Base-by-base conservation (phyloP, 768 basidiomycete species). In the Mycena kentingensis region DNA sequence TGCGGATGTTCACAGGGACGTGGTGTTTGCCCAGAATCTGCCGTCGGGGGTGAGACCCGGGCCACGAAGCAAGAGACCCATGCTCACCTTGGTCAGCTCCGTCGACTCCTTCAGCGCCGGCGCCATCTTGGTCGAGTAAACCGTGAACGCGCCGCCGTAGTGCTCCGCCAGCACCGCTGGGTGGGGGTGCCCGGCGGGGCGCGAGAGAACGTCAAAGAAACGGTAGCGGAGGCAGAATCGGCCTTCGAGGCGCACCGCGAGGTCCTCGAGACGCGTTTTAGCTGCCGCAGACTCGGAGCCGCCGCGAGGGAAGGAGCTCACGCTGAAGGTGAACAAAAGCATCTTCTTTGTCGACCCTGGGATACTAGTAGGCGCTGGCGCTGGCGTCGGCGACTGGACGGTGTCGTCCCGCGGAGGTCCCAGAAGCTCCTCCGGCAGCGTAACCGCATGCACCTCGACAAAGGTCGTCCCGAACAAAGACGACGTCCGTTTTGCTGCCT, bases 41-140 rank as follows among this genome's bases (percentile, higher is more conserved):
- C 2, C 2, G n/a, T 27, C 27, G 28, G 27, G 31, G 44, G 28
- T 29, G 18, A n/a, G n/a, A 7, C 28, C 27, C 18, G 6, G 15
- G n/a, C n/a, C 18, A 12, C 6, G 21, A 22, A 26, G 38, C 21
- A 10, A 21, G 24, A 4, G 2, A 43, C 15, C 21, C 12, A 12
- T 11, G 5, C 34, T 7, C 24, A 84, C 86, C 77, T 84, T 87
- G 7, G 85, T 87, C 31, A 87, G 70, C 27, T 82, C 80, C 0
- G 85, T 88, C 2, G 85, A 86, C 4, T 83, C 78, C 37, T 77
- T 77, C 15, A 88, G 67, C 3, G 86, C 83, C 3, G 86, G 85
- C 55, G 88, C 87, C 51, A 85, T 81, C 60, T 88, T 88, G 1
- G 86, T 86, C 10, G 84, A 84, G 61, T 83, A 87, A 0, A 88